Base-by-base conservation (phyloP, 179 eudicot species). In the Actinidia chinensis region DNA sequence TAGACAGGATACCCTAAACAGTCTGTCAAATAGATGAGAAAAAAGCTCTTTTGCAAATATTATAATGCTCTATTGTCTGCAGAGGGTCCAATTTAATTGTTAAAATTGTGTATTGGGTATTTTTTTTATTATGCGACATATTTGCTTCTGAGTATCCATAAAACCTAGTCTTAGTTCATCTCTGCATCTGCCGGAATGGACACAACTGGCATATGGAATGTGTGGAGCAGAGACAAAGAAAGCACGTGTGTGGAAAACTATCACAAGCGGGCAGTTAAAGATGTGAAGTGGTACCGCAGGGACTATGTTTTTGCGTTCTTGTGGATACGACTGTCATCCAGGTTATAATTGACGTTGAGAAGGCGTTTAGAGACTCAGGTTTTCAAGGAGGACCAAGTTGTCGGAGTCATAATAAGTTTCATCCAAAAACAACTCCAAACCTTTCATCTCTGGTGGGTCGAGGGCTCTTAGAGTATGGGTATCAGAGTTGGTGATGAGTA, bases 181-280 rank as follows among this genome's bases (percentile, higher is more conserved):
- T 95, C 93, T 80, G 99, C 98, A 75, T 95, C 99, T 86, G 94
- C 97, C 75, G 95, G 97, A 73, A 91, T 95, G 98, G 99, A 95
- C 33, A 81, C 81, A 40, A 84, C 92, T 68, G 82, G 79, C 82
- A 86, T 93, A 83, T 95, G 99, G 99, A 95, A 90, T 82, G 97
- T 89, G 52, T 95, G 97, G 98, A 88, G 87, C 72, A 83, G 73
- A 83, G 86, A 74, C 65, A 74, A 92, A 18, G 91, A 90, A 78
- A 87, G 80, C 84, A 94, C 94, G 44, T 89, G 92, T 14, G 84
- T 83, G 25, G 82, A 93, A 18, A 84, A 82, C 60, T 46, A 77
- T 83, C 99, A 95, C 80, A 85, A 64, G 73, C 95, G 95, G 2
- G 98, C 99, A 43, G 97, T 95, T 66, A 95, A 92, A 82, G 98